phyloP scores from a whole-genome alignment of 345 rosid genomes.

The Bruguiera sexangula region DNA sequence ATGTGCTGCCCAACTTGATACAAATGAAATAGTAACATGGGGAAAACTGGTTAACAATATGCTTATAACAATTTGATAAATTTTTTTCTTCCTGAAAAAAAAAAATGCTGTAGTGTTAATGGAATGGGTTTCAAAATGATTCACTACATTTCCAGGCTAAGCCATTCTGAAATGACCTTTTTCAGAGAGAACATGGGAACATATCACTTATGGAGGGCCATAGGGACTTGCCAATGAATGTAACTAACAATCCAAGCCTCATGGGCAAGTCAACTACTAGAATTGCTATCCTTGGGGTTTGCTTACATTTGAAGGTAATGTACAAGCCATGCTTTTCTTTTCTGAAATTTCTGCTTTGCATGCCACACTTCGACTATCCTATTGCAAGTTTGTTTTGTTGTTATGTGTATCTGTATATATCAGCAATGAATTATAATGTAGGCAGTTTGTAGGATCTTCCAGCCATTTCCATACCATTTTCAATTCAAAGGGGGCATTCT shows the following conservation, averaged over 20 bases:
- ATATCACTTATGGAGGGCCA: slow-evolving; percentile 34
- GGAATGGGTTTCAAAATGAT: background rate
- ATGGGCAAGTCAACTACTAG: slow-evolving; percentile 60
- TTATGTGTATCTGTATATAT: slow-evolving; percentile 8
- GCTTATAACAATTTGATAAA: background rate
- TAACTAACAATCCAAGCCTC: slow-evolving; percentile 43
- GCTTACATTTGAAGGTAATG: slow-evolving; percentile 46
- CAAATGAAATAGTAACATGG: background rate
- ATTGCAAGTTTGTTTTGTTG: background rate
- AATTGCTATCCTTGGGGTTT: slow-evolving; percentile 77
- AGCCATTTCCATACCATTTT: slow-evolving; percentile 33
- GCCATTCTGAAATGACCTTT: slow-evolving; percentile 9
- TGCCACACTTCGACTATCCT: background rate
- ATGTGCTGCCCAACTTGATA: background rate
- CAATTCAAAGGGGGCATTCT: slow-evolving; percentile 56
- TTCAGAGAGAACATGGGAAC: slow-evolving; percentile 38
- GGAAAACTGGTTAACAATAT: background rate
- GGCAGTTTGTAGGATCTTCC: slow-evolving; percentile 47
- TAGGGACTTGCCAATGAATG: slow-evolving; percentile 28
- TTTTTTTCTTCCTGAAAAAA: too few species aligned
- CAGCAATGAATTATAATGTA: slow-evolving; percentile 16
- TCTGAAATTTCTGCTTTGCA: slow-evolving; percentile 2
- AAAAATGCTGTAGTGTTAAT: too few species aligned
- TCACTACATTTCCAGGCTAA: background rate
- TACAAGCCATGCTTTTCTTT: slow-evolving; percentile 6